phyloP scores from a whole-genome alignment of 768 basidiomycete species.

The Chalciporus sphaerocephalus region DNA sequence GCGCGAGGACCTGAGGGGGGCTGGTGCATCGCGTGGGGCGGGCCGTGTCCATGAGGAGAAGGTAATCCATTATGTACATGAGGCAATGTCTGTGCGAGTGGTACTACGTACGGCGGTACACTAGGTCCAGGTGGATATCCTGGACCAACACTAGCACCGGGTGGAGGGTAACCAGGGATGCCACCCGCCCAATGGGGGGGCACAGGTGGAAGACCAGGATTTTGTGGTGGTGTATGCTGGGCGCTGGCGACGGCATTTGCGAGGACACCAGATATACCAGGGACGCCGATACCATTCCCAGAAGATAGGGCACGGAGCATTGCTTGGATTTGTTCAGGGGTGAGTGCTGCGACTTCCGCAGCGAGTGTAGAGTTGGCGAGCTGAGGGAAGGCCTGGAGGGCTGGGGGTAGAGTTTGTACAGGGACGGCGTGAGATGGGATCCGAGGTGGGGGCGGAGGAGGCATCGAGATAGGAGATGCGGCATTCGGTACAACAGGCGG shows the following conservation, averaged over 20 bases:
- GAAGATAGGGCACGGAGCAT: slow-evolving; percentile 57
- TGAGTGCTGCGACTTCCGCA: slow-evolving; percentile 67
- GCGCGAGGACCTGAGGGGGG: slow-evolving; percentile 26
- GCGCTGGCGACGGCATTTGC: slow-evolving; percentile 23
- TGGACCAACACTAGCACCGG: background rate
- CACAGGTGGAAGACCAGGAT: slow-evolving; percentile 10
- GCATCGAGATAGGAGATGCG: background rate
- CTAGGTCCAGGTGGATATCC: background rate
- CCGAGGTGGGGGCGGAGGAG: slow-evolving; percentile 14
- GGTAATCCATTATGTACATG: slow-evolving; percentile 20
- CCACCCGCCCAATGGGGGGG: slow-evolving; percentile 20
- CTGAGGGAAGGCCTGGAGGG: slow-evolving; percentile 31
- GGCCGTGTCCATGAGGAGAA: slow-evolving; percentile 12
- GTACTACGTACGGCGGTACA: slow-evolving; percentile 11
- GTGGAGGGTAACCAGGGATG: slow-evolving; percentile 19
- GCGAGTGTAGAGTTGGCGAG: slow-evolving; percentile 52
- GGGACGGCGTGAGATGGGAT: slow-evolving; percentile 10
- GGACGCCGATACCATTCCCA: slow-evolving; percentile 32
- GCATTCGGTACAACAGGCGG: slow-evolving; percentile 5
- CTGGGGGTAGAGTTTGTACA: slow-evolving; percentile 20
- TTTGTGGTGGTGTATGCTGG: slow-evolving; percentile 4
- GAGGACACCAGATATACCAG: slow-evolving; percentile 29
- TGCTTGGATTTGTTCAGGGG: slow-evolving; percentile 70
- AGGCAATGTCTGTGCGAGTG: slow-evolving; percentile 20
- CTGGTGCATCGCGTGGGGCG: slow-evolving; percentile 16